These are phyloP conservation scores for Chalara sp. DNA, from an alignment of 2,329 filamentous ascomycete species.

Conservation along the genomic window DNA sequence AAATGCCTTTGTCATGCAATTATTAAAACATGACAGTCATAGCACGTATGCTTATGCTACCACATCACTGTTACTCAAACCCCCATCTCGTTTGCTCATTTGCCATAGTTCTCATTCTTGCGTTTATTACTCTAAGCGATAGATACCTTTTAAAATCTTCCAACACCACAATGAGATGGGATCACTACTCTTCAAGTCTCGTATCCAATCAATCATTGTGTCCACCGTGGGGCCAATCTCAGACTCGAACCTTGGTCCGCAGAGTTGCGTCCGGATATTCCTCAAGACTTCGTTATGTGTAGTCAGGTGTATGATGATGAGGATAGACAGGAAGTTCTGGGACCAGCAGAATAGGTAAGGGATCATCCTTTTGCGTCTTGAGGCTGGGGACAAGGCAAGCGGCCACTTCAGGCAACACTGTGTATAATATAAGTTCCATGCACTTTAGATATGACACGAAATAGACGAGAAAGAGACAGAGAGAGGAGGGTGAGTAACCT, in stretches of 20 bases:
- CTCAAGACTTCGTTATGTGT: slow-evolving; percentile 42
- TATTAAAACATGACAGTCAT: no score
- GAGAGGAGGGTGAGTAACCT: slow-evolving; percentile 4
- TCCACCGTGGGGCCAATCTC: slow-evolving; percentile 42
- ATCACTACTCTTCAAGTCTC: slow-evolving; percentile 48
- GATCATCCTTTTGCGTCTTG: slow-evolving; percentile 50
- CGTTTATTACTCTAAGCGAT: slow-evolving; percentile 12
- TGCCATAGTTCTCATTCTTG: no score
- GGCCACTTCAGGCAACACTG: slow-evolving; percentile 53
- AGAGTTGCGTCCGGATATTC: slow-evolving; percentile 41
- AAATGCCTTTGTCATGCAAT: no score
- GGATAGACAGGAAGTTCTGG: slow-evolving; percentile 52
- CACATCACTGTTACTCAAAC: no score
- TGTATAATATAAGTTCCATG: slow-evolving; percentile 1
- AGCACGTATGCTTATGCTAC: no score
- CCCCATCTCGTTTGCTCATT: no score
- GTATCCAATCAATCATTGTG: slow-evolving; percentile 52
- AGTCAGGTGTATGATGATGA: slow-evolving; percentile 49
- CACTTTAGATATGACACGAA: neutral
- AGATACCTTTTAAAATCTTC: slow-evolving; percentile 23
- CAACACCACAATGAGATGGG: slow-evolving; percentile 44
- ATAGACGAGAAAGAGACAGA: neutral
- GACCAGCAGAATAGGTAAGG: slow-evolving; percentile 56
- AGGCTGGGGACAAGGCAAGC: slow-evolving; percentile 48
- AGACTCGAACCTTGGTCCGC: slow-evolving; percentile 42